Evolutionary conservation across 169 alveolate genomes (phyloP), one percentile per base, ranked within the genome.

Genomic region (Plasmodium cynomolgi): DNA sequence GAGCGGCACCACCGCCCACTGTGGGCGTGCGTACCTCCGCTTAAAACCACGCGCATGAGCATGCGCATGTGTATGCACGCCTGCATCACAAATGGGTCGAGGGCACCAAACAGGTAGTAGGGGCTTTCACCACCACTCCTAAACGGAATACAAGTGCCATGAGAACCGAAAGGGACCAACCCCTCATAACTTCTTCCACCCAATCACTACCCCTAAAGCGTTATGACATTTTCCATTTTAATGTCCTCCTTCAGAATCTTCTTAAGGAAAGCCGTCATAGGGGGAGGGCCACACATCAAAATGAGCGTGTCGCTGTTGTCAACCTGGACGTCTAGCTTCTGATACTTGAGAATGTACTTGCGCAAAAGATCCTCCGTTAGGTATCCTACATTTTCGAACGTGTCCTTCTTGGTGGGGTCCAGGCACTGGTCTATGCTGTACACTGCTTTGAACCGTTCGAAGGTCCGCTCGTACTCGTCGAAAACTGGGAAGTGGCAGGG

Each of bases 281-380:
- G 95, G 54, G 95, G 95, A 5, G 95, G 95, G 13, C 95, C 95
- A 17, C 95, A 91, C 62, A 81, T 26, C 68, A 91, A 71, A 81
- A 91, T 50, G 54, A 82, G 68, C 5, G 95, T 91, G 26, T 91
- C 92, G 13, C 44, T 54, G 13, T 23, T 91, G 2, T 47, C 26
- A 47, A 91, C 54, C 1, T 62, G 29, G 17, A 82, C 8, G 41
- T 50, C 41, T 29, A 91, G 56, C 41, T 72, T 91, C 34, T 91
- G 82, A 58, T 81, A 91, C 62, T 81, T 91, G 7, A 82, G 77
- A 72, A 91, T 73, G 62, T 91, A 91, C 62, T 77, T 91, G 73
- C 80, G 82, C 29, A 91, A 83, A 37, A 91, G 23, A 15, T 81
- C 86, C n/a, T 31, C 56, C 33, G 82, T 91, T 20, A 91, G 47